These are phyloP conservation scores for Ophiostoma populinum DNA, from an alignment of 2,329 filamentous ascomycete species.

Conservation along the genomic window DNA sequence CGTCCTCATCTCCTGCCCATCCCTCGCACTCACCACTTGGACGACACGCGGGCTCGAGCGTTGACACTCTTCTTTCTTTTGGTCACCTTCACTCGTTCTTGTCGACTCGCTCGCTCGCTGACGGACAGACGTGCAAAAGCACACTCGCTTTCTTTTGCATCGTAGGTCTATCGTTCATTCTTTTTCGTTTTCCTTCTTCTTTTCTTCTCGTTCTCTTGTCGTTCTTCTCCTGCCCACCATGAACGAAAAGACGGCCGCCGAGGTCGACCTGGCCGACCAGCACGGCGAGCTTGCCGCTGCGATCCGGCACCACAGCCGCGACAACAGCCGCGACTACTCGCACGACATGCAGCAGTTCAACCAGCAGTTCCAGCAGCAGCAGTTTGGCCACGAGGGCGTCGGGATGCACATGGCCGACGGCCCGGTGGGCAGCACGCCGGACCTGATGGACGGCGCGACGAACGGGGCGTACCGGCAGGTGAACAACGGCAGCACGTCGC, in stretches of 20 bases:
- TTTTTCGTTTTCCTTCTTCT: background rate
- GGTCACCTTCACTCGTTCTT: too few relatives aligned
- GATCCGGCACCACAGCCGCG: constrained; percentile 4
- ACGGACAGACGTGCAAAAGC: too few relatives aligned
- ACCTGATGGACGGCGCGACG: background rate
- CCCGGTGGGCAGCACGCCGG: constrained; percentile 1
- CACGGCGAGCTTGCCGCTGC: constrained; percentile 4
- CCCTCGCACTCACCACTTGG: too few relatives aligned
- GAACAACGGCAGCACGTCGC: background rate
- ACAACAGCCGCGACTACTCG: constrained; percentile 4
- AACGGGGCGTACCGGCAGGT: background rate
- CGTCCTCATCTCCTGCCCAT: too few relatives aligned
- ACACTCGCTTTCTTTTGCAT: background rate
- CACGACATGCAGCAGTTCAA: constrained; percentile 2
- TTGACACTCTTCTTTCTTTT: too few relatives aligned
- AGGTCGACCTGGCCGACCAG: constrained; percentile 2
- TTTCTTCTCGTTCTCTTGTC: background rate
- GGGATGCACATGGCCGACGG: background rate
- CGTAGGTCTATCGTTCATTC: background rate
- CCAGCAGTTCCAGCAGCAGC: constrained; percentile 1
- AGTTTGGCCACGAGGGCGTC: background rate
- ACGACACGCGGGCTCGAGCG: too few relatives aligned
- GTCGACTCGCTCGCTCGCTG: too few relatives aligned
- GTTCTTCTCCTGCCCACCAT: background rate
- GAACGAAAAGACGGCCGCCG: constrained; percentile 4